phyloP scores from a whole-genome alignment of 2,329 filamentous ascomycete genomes.

The Massarina eburnea region DNA sequence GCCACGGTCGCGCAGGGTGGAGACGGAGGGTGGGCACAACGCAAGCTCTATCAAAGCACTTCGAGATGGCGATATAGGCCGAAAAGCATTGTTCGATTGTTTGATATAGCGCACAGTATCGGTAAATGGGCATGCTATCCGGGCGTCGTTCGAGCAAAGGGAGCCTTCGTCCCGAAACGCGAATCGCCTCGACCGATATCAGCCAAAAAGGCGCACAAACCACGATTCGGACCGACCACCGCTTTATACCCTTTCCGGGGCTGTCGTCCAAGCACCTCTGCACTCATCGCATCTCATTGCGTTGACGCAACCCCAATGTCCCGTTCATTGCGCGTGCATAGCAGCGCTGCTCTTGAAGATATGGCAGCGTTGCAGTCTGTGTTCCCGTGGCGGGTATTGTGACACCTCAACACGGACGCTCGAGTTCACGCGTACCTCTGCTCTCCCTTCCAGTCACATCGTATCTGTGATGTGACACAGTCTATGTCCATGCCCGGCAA shows the following conservation, averaged over 20 bases:
- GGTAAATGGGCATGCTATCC: neutral
- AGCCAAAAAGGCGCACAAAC: slow-evolving; percentile 18
- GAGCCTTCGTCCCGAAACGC: slow-evolving; percentile 18
- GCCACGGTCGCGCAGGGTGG: neutral
- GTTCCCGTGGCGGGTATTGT: slow-evolving; percentile 31
- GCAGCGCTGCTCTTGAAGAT: slow-evolving; percentile 17
- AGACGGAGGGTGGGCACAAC: neutral
- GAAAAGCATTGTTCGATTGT: neutral
- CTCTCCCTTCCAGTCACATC: slow-evolving; percentile 32
- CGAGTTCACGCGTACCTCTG: slow-evolving; percentile 28
- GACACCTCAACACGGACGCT: slow-evolving; percentile 29
- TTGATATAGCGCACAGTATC: neutral
- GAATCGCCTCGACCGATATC: slow-evolving; percentile 19
- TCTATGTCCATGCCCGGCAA: slow-evolving; percentile 27
- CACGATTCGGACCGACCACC: slow-evolving; percentile 7
- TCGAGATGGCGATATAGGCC: neutral
- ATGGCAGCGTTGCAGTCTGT: slow-evolving; percentile 39
- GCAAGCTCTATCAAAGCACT: neutral
- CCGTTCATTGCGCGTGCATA: slow-evolving; percentile 20
- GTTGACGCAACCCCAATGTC: slow-evolving; percentile 12
- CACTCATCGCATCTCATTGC: neutral
- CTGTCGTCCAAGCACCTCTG: slow-evolving; percentile 5
- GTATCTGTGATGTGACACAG: slow-evolving; percentile 24
- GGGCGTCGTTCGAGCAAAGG: slow-evolving; percentile 3
- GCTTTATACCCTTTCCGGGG: slow-evolving; percentile 7